These are phyloP conservation scores for Fagopyrum tataricum DNA, from an alignment of 148 eudicot genomes.

Conservation along the genomic window DNA sequence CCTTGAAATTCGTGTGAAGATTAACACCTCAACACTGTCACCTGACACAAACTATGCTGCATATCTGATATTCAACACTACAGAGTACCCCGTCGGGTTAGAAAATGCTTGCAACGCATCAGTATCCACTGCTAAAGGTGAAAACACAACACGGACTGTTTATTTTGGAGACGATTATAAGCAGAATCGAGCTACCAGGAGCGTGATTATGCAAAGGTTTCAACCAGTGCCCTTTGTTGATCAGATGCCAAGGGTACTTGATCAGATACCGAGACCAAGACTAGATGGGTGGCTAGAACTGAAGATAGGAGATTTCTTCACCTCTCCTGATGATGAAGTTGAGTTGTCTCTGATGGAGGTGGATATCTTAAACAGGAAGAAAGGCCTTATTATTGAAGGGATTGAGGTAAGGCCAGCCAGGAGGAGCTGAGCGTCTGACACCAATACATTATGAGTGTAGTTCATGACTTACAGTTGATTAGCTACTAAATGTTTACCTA, in stretches of 20 bases:
- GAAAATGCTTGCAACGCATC: constrained; percentile 12
- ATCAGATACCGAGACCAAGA: background rate
- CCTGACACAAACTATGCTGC: constrained; percentile 25
- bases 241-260: no score
- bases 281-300: background rate
- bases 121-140: background rate
- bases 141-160: constrained; percentile 19
- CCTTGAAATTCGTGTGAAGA: constrained; percentile 31
- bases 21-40: constrained; percentile 24
- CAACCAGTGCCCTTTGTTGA: no score
- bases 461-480: no score
- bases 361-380: background rate
- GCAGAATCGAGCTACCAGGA: background rate
- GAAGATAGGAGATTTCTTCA: constrained; percentile 5
- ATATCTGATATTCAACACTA: constrained; percentile 26
- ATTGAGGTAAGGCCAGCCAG: constrained; percentile 10
- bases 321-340: background rate
- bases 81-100: constrained; percentile 17
- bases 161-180: background rate
- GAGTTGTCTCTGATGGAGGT: background rate
- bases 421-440: no score
- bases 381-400: background rate
- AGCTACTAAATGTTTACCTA: no score
- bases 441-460: no score
- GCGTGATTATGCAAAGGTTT: no score